Evolutionary conservation across 2,329 filamentous ascomycete species (phyloP), one percentile per base, ranked within the genome.

Genomic region (Claviceps sp.): DNA sequence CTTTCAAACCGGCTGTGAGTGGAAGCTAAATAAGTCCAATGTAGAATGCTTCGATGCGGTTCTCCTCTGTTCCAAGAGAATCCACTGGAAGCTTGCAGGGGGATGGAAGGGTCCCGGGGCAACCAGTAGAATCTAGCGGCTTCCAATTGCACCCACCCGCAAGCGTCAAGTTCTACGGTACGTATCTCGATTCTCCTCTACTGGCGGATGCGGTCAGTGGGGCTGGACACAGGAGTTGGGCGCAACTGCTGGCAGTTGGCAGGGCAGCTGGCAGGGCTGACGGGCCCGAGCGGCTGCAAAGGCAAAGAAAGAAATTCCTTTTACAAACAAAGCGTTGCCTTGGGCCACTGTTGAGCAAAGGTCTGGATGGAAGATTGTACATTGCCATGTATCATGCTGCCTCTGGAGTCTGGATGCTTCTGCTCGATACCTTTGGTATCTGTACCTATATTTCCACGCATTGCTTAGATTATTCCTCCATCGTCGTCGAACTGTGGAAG

Each of bases 1-100:
- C n/a, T 37, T 2, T 4, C 2, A 2, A 7, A 23, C 20, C 16
- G 14, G 47, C 39, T 61, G 45, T 47, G 29, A 37, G 29, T 37
- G 50, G 60, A 56, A 61, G 60, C 65, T 68, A 67, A 68, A 70
- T 69, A 70, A 65, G 61, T 62, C 62, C 59, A 56, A 62, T 16
- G 53, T 63, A 62, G 61, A 57, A 63, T 59, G 62, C 45, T 71
- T 71, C 68, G 66, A 71, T 66, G 62, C 56, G 68, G 61, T 71
- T 71, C 68, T 67, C 65, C 62, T 64, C 62, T 64, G 60, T 71
- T 71, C 68, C 64, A 71, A 66, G 20, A 63, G 60, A 66, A 65
- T 65, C 68, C 66, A 66, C 63, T 58, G 58, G 58, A 61, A 62
- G 48, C 55, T 59, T 62, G 59, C 62, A 63, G 63, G 63, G 65